Evolutionary conservation across 2,329 filamentous ascomycete genomes (phyloP), one percentile per base, ranked within the genome.

Genomic region (Arthrobotrys megalospora): DNA sequence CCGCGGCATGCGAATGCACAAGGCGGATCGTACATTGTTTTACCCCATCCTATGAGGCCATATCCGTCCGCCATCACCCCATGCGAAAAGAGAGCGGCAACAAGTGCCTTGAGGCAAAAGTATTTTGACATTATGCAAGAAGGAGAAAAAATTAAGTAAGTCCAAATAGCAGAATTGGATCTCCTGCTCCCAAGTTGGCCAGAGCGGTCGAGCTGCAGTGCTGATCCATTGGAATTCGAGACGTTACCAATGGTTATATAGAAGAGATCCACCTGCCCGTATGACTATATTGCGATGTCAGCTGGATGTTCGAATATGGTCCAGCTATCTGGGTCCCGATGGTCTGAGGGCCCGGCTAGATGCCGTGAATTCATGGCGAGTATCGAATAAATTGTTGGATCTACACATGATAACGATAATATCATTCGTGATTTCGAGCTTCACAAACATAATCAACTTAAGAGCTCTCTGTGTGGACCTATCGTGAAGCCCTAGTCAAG

Each of bases 31-130:
- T 83, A 85, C 80, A 85, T 82, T 0, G 81, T 82, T 67, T 84
- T 85, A 11, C 84, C 84, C 73, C 81, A 82, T 62, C 84, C 84
- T 38, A 85, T 83, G 16, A 85, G 70, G 41, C 84, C 84, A 28
- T 63, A 50, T 7, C 78, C 78, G 32, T 80, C 78, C 24, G 69
- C 69, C 10, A 55, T 2, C 21, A 48, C 58, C 11, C 21, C 28
- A 24, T 11, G n/a, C 14, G 48, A 24, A 24, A 64, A 58, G 16
- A 52, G 28, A 34, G 48, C 1, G 21, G 24, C 36, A 48, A 16
- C 14, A 19, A 47, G 7, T 16, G 58, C 58, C 52, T 16, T 47
- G n/a, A 55, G 38, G n/a, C 19, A 47, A 64, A 65, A 11, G n/a
- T 16, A 11, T n/a, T 34, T 32, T 10, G 16, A 36, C 67, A 71